These are phyloP conservation scores for Draba incana DNA, from an alignment of 345 rosid species.

Conservation along the genomic window DNA sequence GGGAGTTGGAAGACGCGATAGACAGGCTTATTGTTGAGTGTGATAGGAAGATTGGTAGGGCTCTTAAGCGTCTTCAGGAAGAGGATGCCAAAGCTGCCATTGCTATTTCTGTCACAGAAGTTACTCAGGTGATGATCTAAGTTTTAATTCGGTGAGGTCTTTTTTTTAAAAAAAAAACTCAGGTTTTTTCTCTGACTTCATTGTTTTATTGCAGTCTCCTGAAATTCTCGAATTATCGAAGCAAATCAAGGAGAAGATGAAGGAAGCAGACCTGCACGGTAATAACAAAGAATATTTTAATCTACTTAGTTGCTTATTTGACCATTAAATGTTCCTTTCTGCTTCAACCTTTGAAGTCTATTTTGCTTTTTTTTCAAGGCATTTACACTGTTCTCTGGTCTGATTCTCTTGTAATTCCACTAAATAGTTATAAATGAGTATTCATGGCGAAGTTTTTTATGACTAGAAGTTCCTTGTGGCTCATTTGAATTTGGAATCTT, in stretches of 20 bases:
- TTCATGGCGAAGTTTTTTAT: not conserved
- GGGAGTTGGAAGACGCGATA: slow-evolving; percentile 94
- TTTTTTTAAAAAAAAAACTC: not conserved
- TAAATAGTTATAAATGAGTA: not conserved
- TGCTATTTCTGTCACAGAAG: slow-evolving; percentile 96
- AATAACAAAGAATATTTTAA: slow-evolving; percentile 19
- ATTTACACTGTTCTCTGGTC: not conserved
- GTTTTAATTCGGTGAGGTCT: not conserved
- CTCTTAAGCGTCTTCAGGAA: slow-evolving; percentile 96
- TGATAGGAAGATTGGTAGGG: slow-evolving; percentile 94
- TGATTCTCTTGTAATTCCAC: slow-evolving; percentile 6
- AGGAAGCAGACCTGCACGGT: slow-evolving; percentile 92
- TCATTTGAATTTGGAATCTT: not conserved
- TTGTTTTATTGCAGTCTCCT: slow-evolving; percentile 58
- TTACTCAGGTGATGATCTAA: slow-evolving; percentile 74
- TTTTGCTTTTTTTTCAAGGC: not conserved
- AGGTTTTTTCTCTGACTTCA: not conserved
- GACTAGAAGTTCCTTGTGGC: slow-evolving; percentile 15
- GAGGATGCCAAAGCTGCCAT: slow-evolving; percentile 99
- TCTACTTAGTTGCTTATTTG: not conserved
- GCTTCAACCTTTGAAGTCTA: not conserved
- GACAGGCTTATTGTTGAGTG: slow-evolving; percentile 97
- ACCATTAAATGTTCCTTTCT: not conserved
- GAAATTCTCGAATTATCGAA: slow-evolving; percentile 83
- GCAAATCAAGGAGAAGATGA: slow-evolving; percentile 89